A percentile compares a stretch with the other conserved stretches of the same genome.
phyloP scores from a whole-genome alignment of 2,329 filamentous ascomycete species.

The Xylaria hypoxylon region DNA sequence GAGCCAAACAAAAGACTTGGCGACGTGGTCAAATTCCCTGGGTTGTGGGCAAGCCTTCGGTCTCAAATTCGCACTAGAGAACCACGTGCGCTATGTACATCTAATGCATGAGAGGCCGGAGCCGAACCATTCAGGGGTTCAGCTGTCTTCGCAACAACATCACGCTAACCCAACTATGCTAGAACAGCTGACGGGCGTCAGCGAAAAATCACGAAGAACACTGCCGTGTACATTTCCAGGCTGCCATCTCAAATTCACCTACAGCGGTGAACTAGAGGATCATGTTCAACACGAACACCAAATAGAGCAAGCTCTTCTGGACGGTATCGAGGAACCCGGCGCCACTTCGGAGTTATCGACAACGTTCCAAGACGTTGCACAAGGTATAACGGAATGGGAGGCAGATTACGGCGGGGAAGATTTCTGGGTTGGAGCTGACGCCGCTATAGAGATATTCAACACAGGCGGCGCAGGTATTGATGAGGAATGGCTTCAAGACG shows the following conservation, averaged over 20 bases:
- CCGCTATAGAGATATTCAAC: conserved; percentile 45
- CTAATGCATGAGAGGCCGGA: conserved; percentile 67
- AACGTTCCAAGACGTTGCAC: conserved; percentile 26
- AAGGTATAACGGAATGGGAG: conserved; percentile 32
- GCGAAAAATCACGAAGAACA: conserved; percentile 56
- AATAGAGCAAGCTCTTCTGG: conserved; percentile 40
- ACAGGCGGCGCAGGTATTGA: conserved; percentile 51
- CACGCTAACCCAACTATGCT: conserved; percentile 51
- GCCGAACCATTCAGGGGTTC: conserved; percentile 3
- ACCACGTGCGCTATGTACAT: conserved; percentile 87
- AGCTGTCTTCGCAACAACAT: conserved; percentile 39
- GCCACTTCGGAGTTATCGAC: conserved; percentile 19
- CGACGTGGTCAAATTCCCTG: conserved; percentile 71
- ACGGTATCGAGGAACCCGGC: conserved; percentile 21
- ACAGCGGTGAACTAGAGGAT: conserved; percentile 62
- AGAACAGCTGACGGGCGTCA: conserved; percentile 58
- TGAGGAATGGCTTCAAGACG: conserved; percentile 59
- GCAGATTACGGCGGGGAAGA: conserved; percentile 30
- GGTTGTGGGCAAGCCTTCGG: conserved; percentile 82
- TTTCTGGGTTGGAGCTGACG: conserved; percentile 50
- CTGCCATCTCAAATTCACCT: conserved; percentile 61
- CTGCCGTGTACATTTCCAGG: conserved; percentile 57
- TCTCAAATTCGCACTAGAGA: conserved; percentile 82
- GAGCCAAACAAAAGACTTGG: conserved; percentile 65
- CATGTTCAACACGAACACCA: conserved; percentile 56